Evolutionary conservation across 2,329 filamentous ascomycete genomes (phyloP).

Genomic region (Aureobasidium leucospermi): DNA sequence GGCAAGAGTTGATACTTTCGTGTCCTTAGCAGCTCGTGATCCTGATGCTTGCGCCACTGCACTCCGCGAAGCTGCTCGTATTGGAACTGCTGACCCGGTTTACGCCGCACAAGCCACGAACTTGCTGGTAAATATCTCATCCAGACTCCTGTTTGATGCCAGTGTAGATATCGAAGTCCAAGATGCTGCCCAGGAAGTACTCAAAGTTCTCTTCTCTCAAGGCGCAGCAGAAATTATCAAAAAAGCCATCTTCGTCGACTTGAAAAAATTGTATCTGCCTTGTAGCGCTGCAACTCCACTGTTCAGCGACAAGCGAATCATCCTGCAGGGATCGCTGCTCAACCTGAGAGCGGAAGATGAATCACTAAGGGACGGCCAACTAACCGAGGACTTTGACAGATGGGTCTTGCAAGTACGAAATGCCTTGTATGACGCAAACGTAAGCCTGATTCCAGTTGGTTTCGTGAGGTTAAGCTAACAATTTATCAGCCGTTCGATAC

Average conservation of each 20-base stretch:
- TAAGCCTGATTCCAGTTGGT: not conserved
- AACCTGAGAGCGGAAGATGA: not conserved
- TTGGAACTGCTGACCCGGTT: not conserved
- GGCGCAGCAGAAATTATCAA: not conserved
- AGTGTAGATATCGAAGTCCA: conserved; percentile 9
- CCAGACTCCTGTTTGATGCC: not conserved
- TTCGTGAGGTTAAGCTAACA: not conserved
- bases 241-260: not conserved
- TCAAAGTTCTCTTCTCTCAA: not conserved
- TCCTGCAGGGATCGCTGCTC: conserved; percentile 8
- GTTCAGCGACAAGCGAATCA: not conserved
- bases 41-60: conserved; percentile 9
- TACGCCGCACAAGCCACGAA: not conserved
- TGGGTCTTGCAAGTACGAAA: not conserved
- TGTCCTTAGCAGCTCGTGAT: not conserved
- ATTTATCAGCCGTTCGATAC: conserved; percentile 18
- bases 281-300: not conserved
- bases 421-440: conserved; percentile 18
- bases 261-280: not conserved
- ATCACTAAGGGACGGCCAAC: not conserved
- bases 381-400: not conserved
- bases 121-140: not conserved
- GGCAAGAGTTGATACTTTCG: not conserved
- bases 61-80: not conserved
- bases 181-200: conserved; percentile 11